Percentiles rank a stretch among this genome's conserved stretches.
Evolutionary conservation across 176 grass and related monocot species (phyloP).

Genomic region (Aegilops speltoides): DNA sequence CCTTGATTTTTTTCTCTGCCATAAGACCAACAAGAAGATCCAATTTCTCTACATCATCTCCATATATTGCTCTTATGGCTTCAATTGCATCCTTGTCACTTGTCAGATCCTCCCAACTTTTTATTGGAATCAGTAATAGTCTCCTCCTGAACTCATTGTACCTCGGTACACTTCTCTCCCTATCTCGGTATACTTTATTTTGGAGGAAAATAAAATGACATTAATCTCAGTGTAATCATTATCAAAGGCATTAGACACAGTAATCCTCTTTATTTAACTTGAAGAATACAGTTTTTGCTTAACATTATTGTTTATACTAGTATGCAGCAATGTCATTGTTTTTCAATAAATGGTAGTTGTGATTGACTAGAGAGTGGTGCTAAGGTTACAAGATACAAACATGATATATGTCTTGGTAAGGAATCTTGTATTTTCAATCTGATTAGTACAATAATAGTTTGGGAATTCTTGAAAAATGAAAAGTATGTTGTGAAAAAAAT

Average conservation of each 20-base stretch:
- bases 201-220: slow-evolving; percentile 19
- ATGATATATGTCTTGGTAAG: slow-evolving; percentile 4
- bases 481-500: slow-evolving; percentile 18
- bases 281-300: slow-evolving; percentile 9
- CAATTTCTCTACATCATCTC: slow-evolving; percentile 63
- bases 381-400: slow-evolving; percentile 10
- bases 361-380: background rate
- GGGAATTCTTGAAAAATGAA: slow-evolving; percentile 9
- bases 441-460: slow-evolving; percentile 19
- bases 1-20: slow-evolving; percentile 71
- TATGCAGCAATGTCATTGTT: slow-evolving; percentile 3
- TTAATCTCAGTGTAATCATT: slow-evolving; percentile 24
- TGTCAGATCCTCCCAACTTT: slow-evolving; percentile 55
- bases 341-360: slow-evolving; percentile 20
- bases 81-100: slow-evolving; percentile 50
- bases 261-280: slow-evolving; percentile 25
- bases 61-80: slow-evolving; percentile 45
- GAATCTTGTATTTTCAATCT: slow-evolving; percentile 23
- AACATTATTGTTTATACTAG: slow-evolving; percentile 27
- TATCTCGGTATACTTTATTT: slow-evolving; percentile 50
- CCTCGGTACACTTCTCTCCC: slow-evolving; percentile 55
- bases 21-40: slow-evolving; percentile 3
- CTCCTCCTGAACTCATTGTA: slow-evolving; percentile 56
- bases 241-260: slow-evolving; percentile 20
- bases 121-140: slow-evolving; percentile 49